Evolutionary conservation across 768 basidiomycete genomes (phyloP).

Genomic region (Nidula microcarpa): DNA sequence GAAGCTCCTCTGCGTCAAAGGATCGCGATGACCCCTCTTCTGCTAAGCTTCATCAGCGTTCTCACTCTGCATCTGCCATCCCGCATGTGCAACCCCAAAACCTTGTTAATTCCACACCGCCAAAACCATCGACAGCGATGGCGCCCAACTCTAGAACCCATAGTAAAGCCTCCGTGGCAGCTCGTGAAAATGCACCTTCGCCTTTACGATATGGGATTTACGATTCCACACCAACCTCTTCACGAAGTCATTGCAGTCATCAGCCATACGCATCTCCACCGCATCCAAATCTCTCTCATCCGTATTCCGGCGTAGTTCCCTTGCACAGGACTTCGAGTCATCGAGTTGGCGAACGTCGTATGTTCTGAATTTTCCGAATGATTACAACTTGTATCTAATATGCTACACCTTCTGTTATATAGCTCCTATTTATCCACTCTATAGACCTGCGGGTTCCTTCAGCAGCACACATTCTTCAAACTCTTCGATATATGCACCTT

Average conservation of each 20-base stretch:
- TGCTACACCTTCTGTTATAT: constrained; percentile 6
- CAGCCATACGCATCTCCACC: constrained; percentile 15
- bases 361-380: constrained; percentile 12
- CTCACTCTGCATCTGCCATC: constrained; percentile 32
- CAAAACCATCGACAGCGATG: constrained; percentile 27
- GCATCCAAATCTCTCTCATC: constrained; percentile 3
- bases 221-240: constrained; percentile 16
- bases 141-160: constrained; percentile 31
- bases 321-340: constrained; percentile 39
- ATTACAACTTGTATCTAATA: background rate
- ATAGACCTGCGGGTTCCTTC: constrained; percentile 18
- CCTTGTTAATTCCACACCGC: constrained; percentile 36
- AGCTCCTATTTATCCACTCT: constrained; percentile 18
- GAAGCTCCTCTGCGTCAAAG: background rate
- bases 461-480: constrained; percentile 47
- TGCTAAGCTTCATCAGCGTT: constrained; percentile 37
- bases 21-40: background rate
- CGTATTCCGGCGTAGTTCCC: constrained; percentile 12
- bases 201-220: constrained; percentile 37
- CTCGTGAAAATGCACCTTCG: constrained; percentile 32
- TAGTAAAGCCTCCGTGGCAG: constrained; percentile 31
- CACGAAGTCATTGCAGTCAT: constrained; percentile 23
- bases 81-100: constrained; percentile 22
- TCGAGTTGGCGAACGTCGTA: constrained; percentile 41
- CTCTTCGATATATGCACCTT: constrained; percentile 37